Conservation (phyloP, 345 rosid species). For the Acer yangbiense region DNA sequence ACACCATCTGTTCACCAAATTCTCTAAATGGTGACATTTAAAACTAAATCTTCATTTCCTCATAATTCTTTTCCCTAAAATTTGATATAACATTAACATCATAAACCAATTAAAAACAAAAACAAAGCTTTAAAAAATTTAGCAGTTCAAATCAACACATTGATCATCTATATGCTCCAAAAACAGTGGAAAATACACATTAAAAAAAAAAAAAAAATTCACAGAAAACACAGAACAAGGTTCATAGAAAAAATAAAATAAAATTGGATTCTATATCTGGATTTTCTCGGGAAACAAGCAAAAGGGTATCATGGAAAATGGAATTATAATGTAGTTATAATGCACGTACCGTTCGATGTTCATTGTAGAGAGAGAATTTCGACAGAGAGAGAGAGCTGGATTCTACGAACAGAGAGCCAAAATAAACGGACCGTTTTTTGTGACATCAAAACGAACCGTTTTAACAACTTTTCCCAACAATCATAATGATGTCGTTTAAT, state of each 20-base stretch:
- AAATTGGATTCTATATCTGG: background rate
- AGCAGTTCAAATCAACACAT: too few species aligned
- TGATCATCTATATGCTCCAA: too few species aligned
- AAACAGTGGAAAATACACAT: too few species aligned
- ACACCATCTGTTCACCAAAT: slow-evolving; percentile 1
- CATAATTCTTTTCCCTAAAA: background rate
- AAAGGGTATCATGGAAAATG: background rate
- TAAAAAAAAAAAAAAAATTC: too few species aligned
- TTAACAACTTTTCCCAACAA: background rate
- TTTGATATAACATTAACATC: background rate
- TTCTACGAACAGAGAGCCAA: background rate
- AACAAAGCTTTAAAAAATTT: background rate
- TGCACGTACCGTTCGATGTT: background rate
- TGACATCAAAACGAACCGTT: background rate
- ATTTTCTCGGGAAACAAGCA: background rate
- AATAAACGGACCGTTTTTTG: background rate
- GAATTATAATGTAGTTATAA: background rate
- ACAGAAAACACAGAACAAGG: too few species aligned
- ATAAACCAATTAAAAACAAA: background rate
- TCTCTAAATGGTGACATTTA: background rate
- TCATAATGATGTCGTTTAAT: background rate
- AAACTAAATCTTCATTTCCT: background rate
- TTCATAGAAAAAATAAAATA: background rate
- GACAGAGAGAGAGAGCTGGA: background rate
- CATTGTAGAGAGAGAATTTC: background rate